Percentiles rank a stretch among this genome's conserved stretches.
Evolutionary conservation across 768 basidiomycete species (phyloP).

Genomic region (Lentinus tigrinus): DNA sequence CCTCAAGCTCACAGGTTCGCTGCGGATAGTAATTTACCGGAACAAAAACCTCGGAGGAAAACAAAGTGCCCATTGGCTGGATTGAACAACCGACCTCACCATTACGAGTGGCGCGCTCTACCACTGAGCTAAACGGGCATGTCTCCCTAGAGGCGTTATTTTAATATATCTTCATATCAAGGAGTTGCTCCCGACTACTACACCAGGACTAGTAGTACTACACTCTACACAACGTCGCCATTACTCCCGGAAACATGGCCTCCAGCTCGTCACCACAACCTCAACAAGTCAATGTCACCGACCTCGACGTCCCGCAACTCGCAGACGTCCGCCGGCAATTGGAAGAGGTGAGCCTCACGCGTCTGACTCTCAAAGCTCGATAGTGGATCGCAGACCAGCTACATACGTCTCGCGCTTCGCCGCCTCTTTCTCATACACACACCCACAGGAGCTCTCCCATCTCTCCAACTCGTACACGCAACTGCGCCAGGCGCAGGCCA

Average conservation of each 20-base stretch:
- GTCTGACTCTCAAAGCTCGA: no score
- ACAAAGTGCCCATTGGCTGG: slow-evolving; percentile 16
- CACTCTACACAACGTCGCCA: neutral
- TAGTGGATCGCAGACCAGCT: no score
- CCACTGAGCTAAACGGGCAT: slow-evolving; percentile 19
- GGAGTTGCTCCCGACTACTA: no score
- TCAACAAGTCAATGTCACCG: slow-evolving; percentile 73
- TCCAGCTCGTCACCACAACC: slow-evolving; percentile 37
- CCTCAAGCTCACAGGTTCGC: no score
- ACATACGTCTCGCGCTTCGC: no score
- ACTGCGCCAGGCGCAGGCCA: slow-evolving; percentile 88
- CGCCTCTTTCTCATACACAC: no score
- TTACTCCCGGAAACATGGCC: slow-evolving; percentile 30
- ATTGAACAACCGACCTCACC: slow-evolving; percentile 18
- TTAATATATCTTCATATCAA: no score
- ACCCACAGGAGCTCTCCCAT: slow-evolving; percentile 80
- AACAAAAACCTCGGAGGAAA: no score
- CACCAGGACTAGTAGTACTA: no score
- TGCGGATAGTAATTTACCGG: no score
- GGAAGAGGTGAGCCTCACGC: slow-evolving; percentile 65
- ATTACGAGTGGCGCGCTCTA: slow-evolving; percentile 17
- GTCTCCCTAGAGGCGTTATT: no score
- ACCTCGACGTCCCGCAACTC: slow-evolving; percentile 85
- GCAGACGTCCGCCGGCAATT: slow-evolving; percentile 88
- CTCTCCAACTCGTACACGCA: slow-evolving; percentile 90